Conservation (phyloP, 148 eudicot species). For the Rhododendron ferrugineum region DNA sequence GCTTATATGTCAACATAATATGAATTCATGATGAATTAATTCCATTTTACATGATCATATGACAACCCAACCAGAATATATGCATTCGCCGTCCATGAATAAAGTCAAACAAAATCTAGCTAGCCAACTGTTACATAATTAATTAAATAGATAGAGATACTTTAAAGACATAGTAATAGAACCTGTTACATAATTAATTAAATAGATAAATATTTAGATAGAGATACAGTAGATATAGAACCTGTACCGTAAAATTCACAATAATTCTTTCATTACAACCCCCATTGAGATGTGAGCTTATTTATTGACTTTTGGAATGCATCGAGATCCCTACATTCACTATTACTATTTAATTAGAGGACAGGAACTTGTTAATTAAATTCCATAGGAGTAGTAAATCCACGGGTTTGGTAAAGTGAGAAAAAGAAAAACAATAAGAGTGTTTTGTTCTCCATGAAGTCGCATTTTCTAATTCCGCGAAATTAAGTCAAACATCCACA, state of each 20-base stretch:
- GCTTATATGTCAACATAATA: no score
- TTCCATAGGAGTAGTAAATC: no score
- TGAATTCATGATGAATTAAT: no score
- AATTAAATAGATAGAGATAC: not conserved
- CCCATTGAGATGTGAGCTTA: slow-evolving; percentile 38
- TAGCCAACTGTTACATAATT: not conserved
- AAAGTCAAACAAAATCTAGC: slow-evolving; percentile 1
- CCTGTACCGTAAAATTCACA: not conserved
- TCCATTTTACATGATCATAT: no score
- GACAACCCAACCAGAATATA: not conserved
- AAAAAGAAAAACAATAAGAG: no score
- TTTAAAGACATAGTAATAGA: not conserved
- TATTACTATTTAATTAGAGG: slow-evolving; percentile 13
- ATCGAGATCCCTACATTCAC: slow-evolving; percentile 26
- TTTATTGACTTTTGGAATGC: slow-evolving; percentile 36
- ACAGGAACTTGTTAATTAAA: not conserved
- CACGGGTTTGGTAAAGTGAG: not conserved
- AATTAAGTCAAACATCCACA: no score
- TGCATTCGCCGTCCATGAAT: not conserved
- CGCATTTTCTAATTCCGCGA: rapidly evolving
- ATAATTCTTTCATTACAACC: not conserved
- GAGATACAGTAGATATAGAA: not conserved
- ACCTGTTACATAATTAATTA: no score
- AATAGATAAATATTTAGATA: no score
- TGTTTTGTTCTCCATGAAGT: no score